phyloP scores from a whole-genome alignment of 352 stramenopile genomes.

The Globisporangium echinulatum region DNA sequence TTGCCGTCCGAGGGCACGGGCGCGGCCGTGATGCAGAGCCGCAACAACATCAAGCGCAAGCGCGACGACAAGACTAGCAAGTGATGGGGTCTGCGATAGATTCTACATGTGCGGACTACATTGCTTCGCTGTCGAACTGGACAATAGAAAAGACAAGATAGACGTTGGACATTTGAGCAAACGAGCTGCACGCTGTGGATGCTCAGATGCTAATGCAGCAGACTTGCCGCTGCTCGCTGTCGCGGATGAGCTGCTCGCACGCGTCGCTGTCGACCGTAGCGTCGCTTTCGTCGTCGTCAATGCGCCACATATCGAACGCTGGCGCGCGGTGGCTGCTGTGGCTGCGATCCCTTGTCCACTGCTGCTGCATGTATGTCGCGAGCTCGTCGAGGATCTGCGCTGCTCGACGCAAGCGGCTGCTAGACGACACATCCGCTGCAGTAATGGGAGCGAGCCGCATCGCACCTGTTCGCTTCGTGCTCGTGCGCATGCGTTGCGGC shows the following conservation, averaged over 20 bases:
- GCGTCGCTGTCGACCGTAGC: conserved; percentile 24
- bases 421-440: too few species aligned
- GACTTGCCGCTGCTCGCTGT: conserved; percentile 38
- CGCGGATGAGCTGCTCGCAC: conserved; percentile 27
- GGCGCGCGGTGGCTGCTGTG: too few species aligned
- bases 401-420: neutral
- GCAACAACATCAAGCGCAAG: conserved; percentile 86
- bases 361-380: neutral
- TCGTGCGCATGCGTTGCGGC: neutral
- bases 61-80: conserved; percentile 34
- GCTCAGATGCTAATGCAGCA: conserved; percentile 44
- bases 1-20: conserved; percentile 67
- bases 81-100: neutral
- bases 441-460: neutral
- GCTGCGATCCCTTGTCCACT: neutral
- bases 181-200: neutral
- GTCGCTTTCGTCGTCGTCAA: neutral
- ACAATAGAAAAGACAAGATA: too few species aligned
- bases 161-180: too few species aligned
- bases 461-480: neutral
- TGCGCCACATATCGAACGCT: conserved; percentile 7
- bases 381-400: neutral
- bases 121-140: too few species aligned
- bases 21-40: conserved; percentile 74
- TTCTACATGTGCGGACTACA: too few species aligned